Evolutionary conservation across 495 filamentous ascomycete species (phyloP).

Genomic region (Neurospora sp.): DNA sequence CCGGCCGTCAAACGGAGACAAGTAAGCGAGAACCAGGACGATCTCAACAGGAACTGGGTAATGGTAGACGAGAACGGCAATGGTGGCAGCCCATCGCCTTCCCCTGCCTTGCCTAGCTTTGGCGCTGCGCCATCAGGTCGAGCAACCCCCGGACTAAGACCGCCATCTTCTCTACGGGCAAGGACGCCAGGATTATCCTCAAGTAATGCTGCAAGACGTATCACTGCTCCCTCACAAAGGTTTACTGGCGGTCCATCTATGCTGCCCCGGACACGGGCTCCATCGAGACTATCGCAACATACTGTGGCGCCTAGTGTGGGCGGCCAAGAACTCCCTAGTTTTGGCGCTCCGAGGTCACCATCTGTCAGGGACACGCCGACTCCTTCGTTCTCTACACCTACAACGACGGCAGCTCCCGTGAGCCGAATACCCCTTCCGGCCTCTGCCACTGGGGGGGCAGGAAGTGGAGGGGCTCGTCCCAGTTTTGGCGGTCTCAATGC

Average conservation of each 20-base stretch:
- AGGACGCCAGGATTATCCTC: neutral
- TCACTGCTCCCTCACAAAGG: constrained; percentile 29
- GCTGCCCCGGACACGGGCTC: constrained; percentile 3
- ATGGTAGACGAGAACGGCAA: constrained; percentile 43
- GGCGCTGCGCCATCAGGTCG: constrained; percentile 1
- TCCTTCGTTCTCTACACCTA: neutral
- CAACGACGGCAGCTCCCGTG: neutral
- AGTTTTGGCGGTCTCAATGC: neutral
- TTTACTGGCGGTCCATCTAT: constrained; percentile 16
- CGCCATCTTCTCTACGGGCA: neutral
- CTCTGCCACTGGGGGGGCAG: neutral
- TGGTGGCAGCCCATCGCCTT: neutral
- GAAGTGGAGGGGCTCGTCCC: neutral
- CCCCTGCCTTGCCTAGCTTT: constrained; percentile 1
- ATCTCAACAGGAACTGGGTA: constrained; percentile 62
- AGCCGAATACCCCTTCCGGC: constrained; percentile 32
- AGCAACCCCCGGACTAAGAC: neutral
- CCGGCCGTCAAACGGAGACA: constrained; percentile 44
- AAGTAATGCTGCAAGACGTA: constrained; percentile 16
- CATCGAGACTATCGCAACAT: neutral
- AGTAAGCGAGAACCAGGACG: constrained; percentile 39
- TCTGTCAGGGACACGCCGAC: neutral
- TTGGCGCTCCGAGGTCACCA: constrained; percentile 38
- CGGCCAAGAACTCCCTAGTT: constrained; percentile 39
- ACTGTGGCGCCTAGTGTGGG: neutral